These are phyloP conservation scores for Eucalyptus sideroxylon DNA, from an alignment of 345 rosid species.

Conservation along the genomic window DNA sequence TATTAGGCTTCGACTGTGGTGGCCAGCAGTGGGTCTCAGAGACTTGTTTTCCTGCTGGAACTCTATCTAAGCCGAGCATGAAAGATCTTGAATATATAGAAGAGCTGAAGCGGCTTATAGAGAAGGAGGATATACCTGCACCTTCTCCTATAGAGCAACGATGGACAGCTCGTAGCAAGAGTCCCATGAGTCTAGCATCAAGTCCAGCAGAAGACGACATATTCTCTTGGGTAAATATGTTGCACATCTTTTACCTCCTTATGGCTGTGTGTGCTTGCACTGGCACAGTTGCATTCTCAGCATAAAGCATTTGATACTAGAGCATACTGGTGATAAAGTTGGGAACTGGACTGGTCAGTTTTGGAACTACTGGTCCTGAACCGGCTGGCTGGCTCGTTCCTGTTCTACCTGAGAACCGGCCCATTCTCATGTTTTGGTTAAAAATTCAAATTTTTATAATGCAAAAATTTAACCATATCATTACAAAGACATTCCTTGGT, in stretches of 20 bases:
- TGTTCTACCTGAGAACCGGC: not conserved
- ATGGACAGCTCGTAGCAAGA: conserved; percentile 84
- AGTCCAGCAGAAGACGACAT: conserved; percentile 66
- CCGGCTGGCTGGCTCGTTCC: not conserved
- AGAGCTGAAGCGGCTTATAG: conserved; percentile 69
- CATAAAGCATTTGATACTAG: not conserved
- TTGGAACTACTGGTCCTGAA: not conserved
- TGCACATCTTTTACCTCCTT: not conserved
- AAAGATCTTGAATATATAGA: conserved; percentile 90
- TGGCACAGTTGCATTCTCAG: not conserved
- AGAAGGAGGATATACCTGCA: conserved; percentile 73
- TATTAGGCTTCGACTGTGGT: conserved; percentile 96
- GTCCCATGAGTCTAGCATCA: conserved; percentile 83
- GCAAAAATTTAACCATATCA: not conserved
- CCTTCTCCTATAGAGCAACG: conserved; percentile 95
- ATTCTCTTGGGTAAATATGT: conserved; percentile 69
- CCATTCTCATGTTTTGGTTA: not conserved
- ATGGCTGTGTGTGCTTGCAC: not conserved
- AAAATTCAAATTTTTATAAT: not conserved
- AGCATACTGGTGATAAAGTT: not conserved
- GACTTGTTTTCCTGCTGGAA: conserved; percentile 91
- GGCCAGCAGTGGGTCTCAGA: conserved; percentile 99
- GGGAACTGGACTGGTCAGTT: not conserved
- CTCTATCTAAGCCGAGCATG: conserved; percentile 76
- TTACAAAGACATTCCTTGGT: not conserved